Conservation (phyloP, 495 filamentous ascomycete genomes). For the Glarea lozoyensis region DNA sequence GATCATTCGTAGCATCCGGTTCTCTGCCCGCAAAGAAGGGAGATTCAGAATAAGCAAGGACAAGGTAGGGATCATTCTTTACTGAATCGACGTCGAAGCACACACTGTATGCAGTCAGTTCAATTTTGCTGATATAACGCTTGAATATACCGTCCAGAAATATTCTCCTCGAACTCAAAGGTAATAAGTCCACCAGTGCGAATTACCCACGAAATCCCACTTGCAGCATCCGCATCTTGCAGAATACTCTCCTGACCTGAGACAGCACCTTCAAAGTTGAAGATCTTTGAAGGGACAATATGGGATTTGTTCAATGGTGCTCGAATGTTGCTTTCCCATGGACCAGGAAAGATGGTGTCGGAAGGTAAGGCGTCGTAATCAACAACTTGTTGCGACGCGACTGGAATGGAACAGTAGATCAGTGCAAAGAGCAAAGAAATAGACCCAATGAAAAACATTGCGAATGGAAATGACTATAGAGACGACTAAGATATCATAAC, state of each 20-base stretch:
- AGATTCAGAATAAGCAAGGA: conserved; percentile 29
- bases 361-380: conserved; percentile 21
- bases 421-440: too few relatives aligned
- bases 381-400: too few relatives aligned
- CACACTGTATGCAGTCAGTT: conserved; percentile 7
- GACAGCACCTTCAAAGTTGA: conserved; percentile 14
- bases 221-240: conserved; percentile 8
- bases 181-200: conserved; percentile 26
- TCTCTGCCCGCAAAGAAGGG: conserved; percentile 24
- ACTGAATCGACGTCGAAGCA: conserved; percentile 21
- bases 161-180: conserved; percentile 31
- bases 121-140: neutral
- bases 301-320: conserved; percentile 25
- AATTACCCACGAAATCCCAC: conserved; percentile 17
- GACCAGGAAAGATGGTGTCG: conserved; percentile 25
- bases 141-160: conserved; percentile 25
- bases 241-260: conserved; percentile 4
- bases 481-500: too few relatives aligned
- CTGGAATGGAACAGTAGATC: too few relatives aligned
- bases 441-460: too few relatives aligned
- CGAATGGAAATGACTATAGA: too few relatives aligned
- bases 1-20: conserved; percentile 27
- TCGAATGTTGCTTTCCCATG: conserved; percentile 28
- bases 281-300: conserved; percentile 17
- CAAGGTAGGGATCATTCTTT: conserved; percentile 19